These are phyloP conservation scores for Ambrosia trifida DNA, from an alignment of 129 eudicot genomes.

Conservation along the genomic window DNA sequence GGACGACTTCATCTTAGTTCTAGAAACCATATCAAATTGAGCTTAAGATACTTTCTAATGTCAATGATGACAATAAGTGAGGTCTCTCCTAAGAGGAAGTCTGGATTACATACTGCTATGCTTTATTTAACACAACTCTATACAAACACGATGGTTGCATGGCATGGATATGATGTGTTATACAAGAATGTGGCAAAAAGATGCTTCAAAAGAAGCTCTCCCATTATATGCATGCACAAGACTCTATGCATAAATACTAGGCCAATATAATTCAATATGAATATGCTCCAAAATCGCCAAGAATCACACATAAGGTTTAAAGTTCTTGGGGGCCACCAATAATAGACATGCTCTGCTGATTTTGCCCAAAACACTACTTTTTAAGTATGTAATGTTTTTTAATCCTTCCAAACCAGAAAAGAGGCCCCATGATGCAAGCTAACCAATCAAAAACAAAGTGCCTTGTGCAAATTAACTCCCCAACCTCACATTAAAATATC, in stretches of 20 bases:
- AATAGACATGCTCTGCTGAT: conserved; percentile 15
- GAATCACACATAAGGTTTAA: conserved; percentile 3
- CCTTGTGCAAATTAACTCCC: conserved; percentile 25
- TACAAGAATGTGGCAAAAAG: conserved; percentile 1
- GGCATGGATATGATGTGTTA: neutral
- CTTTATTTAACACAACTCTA: neutral
- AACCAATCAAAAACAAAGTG: conserved; percentile 17
- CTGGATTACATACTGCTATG: conserved; percentile 4
- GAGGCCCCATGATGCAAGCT: neutral
- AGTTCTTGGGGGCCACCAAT: conserved; percentile 1
- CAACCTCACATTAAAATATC: conserved; percentile 11
- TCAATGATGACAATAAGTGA: neutral
- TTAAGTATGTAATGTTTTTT: neutral
- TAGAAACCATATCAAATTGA: conserved; percentile 5
- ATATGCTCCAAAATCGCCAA: conserved; percentile 2
- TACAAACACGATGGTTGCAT: conserved; percentile 4
- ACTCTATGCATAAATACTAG: neutral
- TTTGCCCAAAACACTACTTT: neutral
- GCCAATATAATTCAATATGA: neutral
- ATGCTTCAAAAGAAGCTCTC: conserved; percentile 19
- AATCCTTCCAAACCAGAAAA: conserved; percentile 26
- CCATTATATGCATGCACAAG: neutral
- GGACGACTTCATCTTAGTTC: conserved; percentile 8
- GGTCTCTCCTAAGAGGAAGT: conserved; percentile 20
- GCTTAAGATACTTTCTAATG: neutral